phyloP scores from a whole-genome alignment of 257 asterid species.

The Lycium ferocissimum region DNA sequence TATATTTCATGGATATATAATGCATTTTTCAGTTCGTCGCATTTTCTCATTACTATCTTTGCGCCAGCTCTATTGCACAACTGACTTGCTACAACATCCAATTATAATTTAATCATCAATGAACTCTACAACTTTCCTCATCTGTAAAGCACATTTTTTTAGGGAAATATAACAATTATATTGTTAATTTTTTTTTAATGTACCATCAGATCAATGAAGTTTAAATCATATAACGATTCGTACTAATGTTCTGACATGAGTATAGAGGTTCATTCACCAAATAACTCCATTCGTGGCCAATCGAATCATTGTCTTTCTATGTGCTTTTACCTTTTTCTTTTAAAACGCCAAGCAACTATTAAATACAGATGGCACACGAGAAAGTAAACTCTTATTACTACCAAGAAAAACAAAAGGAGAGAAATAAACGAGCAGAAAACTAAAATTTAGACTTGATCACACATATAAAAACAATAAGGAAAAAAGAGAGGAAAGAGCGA shows the following conservation, averaged over 20 bases:
- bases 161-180: background rate
- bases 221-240: background rate
- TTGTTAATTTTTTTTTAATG: background rate
- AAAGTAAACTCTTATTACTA: background rate
- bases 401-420: background rate
- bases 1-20: no score
- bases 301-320: background rate
- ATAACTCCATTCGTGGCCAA: background rate
- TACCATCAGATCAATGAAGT: background rate
- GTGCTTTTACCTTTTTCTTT: background rate
- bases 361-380: background rate
- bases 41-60: background rate
- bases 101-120: background rate
- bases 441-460: background rate
- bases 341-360: background rate
- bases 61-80: background rate
- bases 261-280: no score
- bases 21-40: no score
- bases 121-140: background rate
- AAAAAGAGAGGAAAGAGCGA: background rate
- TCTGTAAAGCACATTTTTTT: background rate
- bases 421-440: background rate
- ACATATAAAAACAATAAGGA: background rate
- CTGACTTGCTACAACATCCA: background rate
- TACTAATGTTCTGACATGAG: no score